These are phyloP conservation scores for Endocalyx cinctus DNA, from an alignment of 2,329 filamentous ascomycete species.

Conservation along the genomic window DNA sequence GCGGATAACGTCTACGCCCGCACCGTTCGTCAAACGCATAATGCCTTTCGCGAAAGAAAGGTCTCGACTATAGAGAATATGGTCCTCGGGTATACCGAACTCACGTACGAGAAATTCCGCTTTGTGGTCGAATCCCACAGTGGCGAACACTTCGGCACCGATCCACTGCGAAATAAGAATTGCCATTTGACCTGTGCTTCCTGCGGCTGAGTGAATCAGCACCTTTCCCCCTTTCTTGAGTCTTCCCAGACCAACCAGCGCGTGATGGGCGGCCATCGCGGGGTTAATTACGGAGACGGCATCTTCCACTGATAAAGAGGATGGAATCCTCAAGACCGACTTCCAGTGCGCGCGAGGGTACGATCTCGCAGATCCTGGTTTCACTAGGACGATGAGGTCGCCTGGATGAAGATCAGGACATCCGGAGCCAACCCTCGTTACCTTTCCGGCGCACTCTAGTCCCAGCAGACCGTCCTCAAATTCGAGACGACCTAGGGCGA, in stretches of 20 bases:
- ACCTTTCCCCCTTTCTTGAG: conserved; percentile 3
- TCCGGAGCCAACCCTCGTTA: conserved; percentile 1
- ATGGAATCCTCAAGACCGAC: too few species aligned
- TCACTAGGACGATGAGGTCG: neutral
- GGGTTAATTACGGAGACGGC: neutral
- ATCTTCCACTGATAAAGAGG: neutral
- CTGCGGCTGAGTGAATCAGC: conserved; percentile 6
- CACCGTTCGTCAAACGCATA: neutral
- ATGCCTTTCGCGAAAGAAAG: conserved; percentile 1
- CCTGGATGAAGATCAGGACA: conserved; percentile 1
- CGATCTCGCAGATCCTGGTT: neutral
- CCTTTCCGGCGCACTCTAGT: conserved; percentile 6
- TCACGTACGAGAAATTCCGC: neutral
- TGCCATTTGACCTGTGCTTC: conserved; percentile 6
- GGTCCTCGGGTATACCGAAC: neutral
- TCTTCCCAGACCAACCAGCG: neutral
- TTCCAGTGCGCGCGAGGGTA: neutral
- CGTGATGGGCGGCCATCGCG: neutral
- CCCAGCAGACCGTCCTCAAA: conserved; percentile 1
- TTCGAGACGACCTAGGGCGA: conserved; percentile 3
- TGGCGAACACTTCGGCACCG: conserved; percentile 8
- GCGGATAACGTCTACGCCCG: conserved; percentile 21
- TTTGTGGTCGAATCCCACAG: conserved; percentile 4
- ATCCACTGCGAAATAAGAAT: conserved; percentile 3
- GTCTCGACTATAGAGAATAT: conserved; percentile 9